Evolutionary conservation across 2,329 filamentous ascomycete species (phyloP).

Genomic region (Thermomyces lanuginosus): DNA sequence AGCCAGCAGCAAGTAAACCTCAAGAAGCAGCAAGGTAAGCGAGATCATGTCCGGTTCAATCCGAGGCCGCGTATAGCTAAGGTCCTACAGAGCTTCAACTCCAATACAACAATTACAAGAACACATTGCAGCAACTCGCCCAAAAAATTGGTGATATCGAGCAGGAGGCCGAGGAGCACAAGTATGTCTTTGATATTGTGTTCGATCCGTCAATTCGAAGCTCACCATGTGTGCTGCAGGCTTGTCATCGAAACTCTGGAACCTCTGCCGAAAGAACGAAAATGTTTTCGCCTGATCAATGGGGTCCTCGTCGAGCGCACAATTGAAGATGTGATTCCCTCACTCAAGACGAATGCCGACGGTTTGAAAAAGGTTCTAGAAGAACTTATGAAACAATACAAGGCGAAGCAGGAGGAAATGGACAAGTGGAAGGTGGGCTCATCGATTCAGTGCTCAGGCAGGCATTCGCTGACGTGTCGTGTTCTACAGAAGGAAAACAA

Average conservation of each 20-base stretch:
- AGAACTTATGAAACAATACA: constrained; percentile 92
- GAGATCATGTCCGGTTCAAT: not conserved
- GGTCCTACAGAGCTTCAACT: constrained; percentile 28
- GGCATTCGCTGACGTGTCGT: not conserved
- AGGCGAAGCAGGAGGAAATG: constrained; percentile 81
- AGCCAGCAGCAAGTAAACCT: constrained; percentile 24
- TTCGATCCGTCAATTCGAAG: constrained; percentile 3
- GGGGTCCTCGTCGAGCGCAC: constrained; percentile 89
- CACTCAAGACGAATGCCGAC: constrained; percentile 83
- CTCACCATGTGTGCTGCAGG: constrained; percentile 33
- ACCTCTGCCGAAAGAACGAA: constrained; percentile 67
- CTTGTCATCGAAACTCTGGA: constrained; percentile 85
- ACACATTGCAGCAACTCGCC: constrained; percentile 72
- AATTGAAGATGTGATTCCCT: constrained; percentile 79
- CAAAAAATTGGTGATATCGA: constrained; percentile 96
- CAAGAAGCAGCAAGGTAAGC: constrained; percentile 33
- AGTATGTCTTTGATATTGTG: constrained; percentile 42
- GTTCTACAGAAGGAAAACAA: constrained; percentile 31
- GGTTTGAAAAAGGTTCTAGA: constrained; percentile 87
- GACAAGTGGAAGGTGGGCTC: constrained; percentile 84
- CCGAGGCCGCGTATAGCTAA: not conserved
- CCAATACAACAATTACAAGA: constrained; percentile 42
- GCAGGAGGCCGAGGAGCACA: constrained; percentile 94
- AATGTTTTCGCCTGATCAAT: constrained; percentile 98
- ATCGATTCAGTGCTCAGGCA: not conserved